These are phyloP conservation scores for Picea abies DNA, from an alignment of 83 land plant species.

Conservation along the genomic window DNA sequence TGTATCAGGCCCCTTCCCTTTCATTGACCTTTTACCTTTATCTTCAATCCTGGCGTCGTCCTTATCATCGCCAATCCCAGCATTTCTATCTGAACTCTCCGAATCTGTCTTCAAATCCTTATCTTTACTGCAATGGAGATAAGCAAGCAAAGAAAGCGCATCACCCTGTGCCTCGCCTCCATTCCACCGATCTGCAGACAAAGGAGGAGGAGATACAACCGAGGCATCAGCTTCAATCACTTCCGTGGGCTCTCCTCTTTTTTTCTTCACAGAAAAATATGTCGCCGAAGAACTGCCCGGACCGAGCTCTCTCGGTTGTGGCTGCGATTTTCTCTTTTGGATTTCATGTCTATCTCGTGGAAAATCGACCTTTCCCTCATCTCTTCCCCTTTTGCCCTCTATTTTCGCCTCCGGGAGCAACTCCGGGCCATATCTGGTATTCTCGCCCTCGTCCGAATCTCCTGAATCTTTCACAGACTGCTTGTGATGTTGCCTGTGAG, in stretches of 20 bases:
- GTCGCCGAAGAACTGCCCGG: constrained; percentile 8
- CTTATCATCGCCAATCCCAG: background rate
- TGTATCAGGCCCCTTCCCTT: constrained; percentile 9
- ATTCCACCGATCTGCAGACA: constrained; percentile 19
- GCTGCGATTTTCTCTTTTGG: constrained; percentile 15
- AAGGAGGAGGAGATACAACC: background rate
- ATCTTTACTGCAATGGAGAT: background rate
- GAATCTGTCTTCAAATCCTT: constrained; percentile 7
- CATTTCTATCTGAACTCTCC: constrained; percentile 5
- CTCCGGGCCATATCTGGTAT: constrained; percentile 14
- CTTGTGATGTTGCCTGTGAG: constrained; percentile 14
- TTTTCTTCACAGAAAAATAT: constrained; percentile 6
- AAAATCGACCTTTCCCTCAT: background rate
- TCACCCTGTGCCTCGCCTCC: constrained; percentile 14
- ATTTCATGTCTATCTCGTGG: background rate
- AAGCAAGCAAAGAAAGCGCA: constrained; percentile 14
- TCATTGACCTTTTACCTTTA: constrained; percentile 5
- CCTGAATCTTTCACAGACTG: constrained; percentile 9
- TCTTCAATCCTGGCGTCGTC: constrained; percentile 11
- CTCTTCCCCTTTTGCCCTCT: constrained; percentile 17
- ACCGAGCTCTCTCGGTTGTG: constrained; percentile 1
- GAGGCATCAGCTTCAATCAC: background rate
- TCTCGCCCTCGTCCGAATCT: constrained; percentile 10
- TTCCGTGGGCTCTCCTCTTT: constrained; percentile 2
- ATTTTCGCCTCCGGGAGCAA: background rate